Evolutionary conservation across 2,329 filamentous ascomycete species (phyloP), one percentile per base, ranked within the genome.

Genomic region (Pezicula carpinea): DNA sequence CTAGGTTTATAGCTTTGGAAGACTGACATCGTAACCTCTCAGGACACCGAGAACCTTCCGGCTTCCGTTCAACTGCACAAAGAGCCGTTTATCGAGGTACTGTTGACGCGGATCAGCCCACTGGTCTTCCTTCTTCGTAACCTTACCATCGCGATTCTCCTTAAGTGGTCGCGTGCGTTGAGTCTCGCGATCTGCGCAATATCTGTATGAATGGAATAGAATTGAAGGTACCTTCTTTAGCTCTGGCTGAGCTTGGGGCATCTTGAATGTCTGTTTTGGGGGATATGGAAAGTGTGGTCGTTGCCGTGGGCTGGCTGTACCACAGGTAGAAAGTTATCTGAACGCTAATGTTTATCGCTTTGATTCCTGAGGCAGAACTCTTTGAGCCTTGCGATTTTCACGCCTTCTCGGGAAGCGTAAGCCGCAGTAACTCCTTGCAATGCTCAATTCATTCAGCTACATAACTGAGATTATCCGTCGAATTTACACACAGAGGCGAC

Each of bases 61-160:
- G 69, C 91, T 96, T 64, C 93, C 93, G 71, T 99, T 99, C 46
- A 99, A 76, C 70, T 99, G 92, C 58, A 97, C 90, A 69, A 96
- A 96, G 65, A 99, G 81, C 72, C 92, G 82, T 82, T 99, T 99
- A 78, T 99, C 93, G 72, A 99, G 90, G 72, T 99, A 99, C 93
- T 99, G 62, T 42, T 43, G 18, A 18, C 49, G 14, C 17, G 33
- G 29, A 35, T 54, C 51, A 56, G 53, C 49, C 54, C 46, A 52
- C 62, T 62, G 52, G 69, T 91, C 89, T 82, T 95, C 96, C 73
- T 96, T 96, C 41, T 47, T 45, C 29, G 38, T 23, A 40, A 15
- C 22, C 21, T 47, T 45, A 49, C 42, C 33, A 22, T 53, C 40
- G 44, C 54, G 35, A 29, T 48, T 34, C 21, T 53, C 29, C 21